These are phyloP conservation scores for Phaeophleospora eucalypticola DNA, from an alignment of 2,329 filamentous ascomycete species.

Conservation along the genomic window DNA sequence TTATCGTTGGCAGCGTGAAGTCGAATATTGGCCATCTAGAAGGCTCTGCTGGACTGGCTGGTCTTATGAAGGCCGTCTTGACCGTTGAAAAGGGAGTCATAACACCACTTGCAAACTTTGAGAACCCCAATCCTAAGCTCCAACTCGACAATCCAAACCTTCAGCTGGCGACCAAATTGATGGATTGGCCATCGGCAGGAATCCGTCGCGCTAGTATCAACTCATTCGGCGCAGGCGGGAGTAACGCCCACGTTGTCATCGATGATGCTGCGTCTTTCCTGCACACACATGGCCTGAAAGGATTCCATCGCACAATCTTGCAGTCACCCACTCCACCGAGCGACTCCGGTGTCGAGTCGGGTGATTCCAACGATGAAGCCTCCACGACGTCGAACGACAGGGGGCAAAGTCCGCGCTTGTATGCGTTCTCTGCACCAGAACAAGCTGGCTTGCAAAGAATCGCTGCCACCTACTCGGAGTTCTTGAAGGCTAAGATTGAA, in stretches of 20 bases:
- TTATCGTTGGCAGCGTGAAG: slow-evolving; percentile 20
- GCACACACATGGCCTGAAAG: slow-evolving; percentile 4
- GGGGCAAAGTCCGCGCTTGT: not conserved
- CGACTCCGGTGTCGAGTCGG: not conserved
- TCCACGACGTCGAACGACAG: not conserved
- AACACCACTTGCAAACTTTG: slow-evolving; percentile 22
- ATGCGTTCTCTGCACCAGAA: not conserved
- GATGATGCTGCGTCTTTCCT: slow-evolving; percentile 13
- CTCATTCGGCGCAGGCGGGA: slow-evolving; percentile 25
- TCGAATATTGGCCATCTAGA: slow-evolving; percentile 16
- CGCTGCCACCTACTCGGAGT: not conserved
- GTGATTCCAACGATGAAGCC: not conserved
- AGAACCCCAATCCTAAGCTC: slow-evolving; percentile 29
- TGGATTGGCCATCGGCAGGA: slow-evolving; percentile 30
- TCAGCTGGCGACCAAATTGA: slow-evolving; percentile 13
- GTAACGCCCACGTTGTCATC: slow-evolving; percentile 12
- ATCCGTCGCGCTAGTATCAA: slow-evolving; percentile 13
- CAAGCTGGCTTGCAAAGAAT: not conserved
- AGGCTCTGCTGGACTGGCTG: slow-evolving; percentile 12
- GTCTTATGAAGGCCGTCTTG: slow-evolving; percentile 20
- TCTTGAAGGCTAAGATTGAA: not conserved
- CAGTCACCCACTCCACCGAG: not conserved
- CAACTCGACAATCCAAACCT: slow-evolving; percentile 17
- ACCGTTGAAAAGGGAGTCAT: slow-evolving; percentile 25
- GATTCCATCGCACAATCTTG: slow-evolving; percentile 8